Evolutionary conservation across 1,139 yeast genomes (phyloP).

Genomic region (Taphrina sp.): DNA sequence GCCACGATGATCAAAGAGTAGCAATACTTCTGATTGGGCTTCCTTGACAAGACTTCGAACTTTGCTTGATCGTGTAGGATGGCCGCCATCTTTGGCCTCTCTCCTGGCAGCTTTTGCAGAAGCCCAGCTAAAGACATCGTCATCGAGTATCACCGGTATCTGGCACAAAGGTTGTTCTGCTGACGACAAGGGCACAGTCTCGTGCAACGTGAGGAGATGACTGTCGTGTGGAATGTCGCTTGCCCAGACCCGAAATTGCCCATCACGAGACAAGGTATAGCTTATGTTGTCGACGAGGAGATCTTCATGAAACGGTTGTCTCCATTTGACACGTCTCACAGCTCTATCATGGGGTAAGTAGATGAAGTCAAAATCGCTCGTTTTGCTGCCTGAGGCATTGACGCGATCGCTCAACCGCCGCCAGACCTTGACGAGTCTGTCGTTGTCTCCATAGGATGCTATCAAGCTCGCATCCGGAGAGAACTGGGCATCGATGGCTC

Average conservation of each 20-base stretch:
- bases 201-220: slow-evolving; percentile 38
- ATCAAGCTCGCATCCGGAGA: slow-evolving; percentile 59
- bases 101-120: slow-evolving; percentile 29
- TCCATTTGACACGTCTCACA: slow-evolving; percentile 60
- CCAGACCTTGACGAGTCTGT: slow-evolving; percentile 74
- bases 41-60: slow-evolving; percentile 40
- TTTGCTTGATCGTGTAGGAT: slow-evolving; percentile 32
- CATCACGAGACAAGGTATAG: slow-evolving; percentile 61
- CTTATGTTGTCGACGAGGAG: slow-evolving; percentile 48
- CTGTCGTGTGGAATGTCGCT: slow-evolving; percentile 52
- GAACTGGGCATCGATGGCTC: slow-evolving; percentile 47
- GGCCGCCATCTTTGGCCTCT: slow-evolving; percentile 13
- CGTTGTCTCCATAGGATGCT: slow-evolving; percentile 62
- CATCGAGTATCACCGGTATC: slow-evolving; percentile 50
- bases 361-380: slow-evolving; percentile 66
- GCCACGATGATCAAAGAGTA: slow-evolving; percentile 53
- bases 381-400: slow-evolving; percentile 60
- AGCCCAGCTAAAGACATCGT: slow-evolving; percentile 40
- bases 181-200: slow-evolving; percentile 37
- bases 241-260: slow-evolving; percentile 66
- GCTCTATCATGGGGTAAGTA: slow-evolving; percentile 64
- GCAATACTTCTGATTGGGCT: slow-evolving; percentile 55
- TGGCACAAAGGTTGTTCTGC: slow-evolving; percentile 38
- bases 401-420: slow-evolving; percentile 50
- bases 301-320: slow-evolving; percentile 42